phyloP scores from a whole-genome alignment of 148 eudicot genomes.

The Dianthus caryophyllus region DNA sequence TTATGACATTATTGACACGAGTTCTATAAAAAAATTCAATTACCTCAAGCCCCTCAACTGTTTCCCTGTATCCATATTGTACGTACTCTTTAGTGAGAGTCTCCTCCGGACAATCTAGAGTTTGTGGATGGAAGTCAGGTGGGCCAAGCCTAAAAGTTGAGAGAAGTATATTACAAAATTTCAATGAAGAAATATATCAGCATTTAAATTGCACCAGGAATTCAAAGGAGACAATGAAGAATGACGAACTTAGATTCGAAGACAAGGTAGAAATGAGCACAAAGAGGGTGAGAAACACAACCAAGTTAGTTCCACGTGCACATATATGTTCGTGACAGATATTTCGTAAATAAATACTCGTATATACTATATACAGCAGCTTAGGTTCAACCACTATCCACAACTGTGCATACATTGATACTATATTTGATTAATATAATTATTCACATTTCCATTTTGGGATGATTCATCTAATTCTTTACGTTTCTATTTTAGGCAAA shows the following conservation, averaged over 20 bases:
- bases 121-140: conserved; percentile 85
- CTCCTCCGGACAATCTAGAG: conserved; percentile 92
- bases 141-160: conserved; percentile 72
- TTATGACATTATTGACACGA: no score
- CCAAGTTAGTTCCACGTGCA: background rate
- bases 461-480: no score
- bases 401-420: no score
- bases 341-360: no score
- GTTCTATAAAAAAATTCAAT: conserved; percentile 5
- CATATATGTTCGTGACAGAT: no score
- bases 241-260: background rate
- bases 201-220: background rate
- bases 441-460: no score
- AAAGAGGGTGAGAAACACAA: background rate
- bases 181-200: background rate
- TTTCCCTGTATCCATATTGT: conserved; percentile 89
- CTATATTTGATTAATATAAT: no score
- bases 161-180: conserved; percentile 4
- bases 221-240: background rate
- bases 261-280: background rate
- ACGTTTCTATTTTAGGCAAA: no score
- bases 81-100: conserved; percentile 85
- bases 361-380: no score
- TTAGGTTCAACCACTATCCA: no score
- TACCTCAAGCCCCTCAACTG: conserved; percentile 98